Percentiles rank a stretch among this genome's conserved stretches.
phyloP scores from a whole-genome alignment of 371 early-diverging fungal species.

The Chytridium lagenaria region DNA sequence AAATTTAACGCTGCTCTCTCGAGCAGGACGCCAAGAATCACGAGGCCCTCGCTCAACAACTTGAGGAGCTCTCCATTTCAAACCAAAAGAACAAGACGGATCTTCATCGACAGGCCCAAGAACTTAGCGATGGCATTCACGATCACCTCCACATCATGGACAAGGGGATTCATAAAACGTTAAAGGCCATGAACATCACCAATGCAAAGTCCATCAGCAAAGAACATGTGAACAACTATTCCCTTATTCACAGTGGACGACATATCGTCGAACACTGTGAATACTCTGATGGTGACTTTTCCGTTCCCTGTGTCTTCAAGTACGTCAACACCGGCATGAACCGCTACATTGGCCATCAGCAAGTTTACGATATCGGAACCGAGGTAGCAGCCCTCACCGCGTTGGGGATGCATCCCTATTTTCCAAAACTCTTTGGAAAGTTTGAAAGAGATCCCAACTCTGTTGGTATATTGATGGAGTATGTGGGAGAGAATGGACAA shows the following conservation, averaged over 20 bases:
- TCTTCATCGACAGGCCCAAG: background rate
- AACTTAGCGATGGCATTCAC: background rate
- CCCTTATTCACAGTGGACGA: background rate
- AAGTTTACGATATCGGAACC: background rate
- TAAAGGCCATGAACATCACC: background rate
- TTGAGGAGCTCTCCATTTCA: background rate
- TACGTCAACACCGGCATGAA: constrained; percentile 5
- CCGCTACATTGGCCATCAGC: background rate
- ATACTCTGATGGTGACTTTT: background rate
- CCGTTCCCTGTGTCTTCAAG: constrained; percentile 1
- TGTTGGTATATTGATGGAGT: constrained; percentile 7
- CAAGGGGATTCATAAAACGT: background rate
- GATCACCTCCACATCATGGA: background rate
- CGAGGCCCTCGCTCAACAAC: background rate
- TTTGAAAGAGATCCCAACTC: background rate
- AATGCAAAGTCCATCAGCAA: background rate
- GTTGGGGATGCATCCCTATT: background rate
- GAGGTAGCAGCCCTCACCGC: background rate
- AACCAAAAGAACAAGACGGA: background rate
- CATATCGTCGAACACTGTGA: background rate
- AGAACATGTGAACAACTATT: background rate
- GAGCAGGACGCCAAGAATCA: background rate
- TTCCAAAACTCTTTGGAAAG: constrained; percentile 4
- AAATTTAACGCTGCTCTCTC: background rate
- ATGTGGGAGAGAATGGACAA: background rate